phyloP scores from a whole-genome alignment of 1,284 basidiomycete genomes.

The Austroboletus niveus region DNA sequence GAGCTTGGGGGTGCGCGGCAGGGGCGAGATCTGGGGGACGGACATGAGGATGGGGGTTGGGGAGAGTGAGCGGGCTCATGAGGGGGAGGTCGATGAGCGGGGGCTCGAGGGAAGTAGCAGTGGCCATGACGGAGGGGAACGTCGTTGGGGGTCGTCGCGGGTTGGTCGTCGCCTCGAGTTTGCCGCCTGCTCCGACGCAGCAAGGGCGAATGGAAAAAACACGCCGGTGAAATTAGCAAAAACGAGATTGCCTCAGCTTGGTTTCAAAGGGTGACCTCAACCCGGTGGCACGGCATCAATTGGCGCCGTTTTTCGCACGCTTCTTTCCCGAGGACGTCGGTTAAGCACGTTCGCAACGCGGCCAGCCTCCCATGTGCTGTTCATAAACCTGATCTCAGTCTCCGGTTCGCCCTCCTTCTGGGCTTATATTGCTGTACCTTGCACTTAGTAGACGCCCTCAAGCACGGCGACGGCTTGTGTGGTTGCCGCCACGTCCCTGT shows the following conservation, averaged over 20 bases:
- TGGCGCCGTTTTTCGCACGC: conserved; percentile 21
- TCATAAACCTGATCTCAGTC: too few relatives aligned
- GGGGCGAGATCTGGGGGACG: conserved; percentile 12
- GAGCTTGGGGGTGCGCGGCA: conserved; percentile 7
- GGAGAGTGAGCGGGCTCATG: conserved; percentile 8
- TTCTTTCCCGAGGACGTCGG: conserved; percentile 16
- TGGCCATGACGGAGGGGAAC: conserved; percentile 12
- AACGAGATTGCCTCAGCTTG: too few relatives aligned
- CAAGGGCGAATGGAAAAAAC: conserved; percentile 16
- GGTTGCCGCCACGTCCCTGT: too few relatives aligned
- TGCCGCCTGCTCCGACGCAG: too few relatives aligned
- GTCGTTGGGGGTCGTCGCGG: conserved; percentile 19
- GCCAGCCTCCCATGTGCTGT: background rate
- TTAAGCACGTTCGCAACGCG: conserved; percentile 12
- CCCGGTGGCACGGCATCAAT: conserved; percentile 12
- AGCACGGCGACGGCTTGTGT: too few relatives aligned
- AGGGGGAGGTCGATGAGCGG: conserved; percentile 12
- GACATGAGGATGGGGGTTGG: conserved; percentile 12
- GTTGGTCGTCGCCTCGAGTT: background rate
- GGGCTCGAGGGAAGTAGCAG: background rate
- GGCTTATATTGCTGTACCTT: too few relatives aligned
- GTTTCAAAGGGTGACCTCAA: conserved; percentile 8
- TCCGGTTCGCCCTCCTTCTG: too few relatives aligned
- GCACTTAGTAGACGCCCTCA: too few relatives aligned
- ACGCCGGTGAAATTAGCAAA: conserved; percentile 14